phyloP scores from a whole-genome alignment of 148 eudicot species.

The Rhododendron henanense region DNA sequence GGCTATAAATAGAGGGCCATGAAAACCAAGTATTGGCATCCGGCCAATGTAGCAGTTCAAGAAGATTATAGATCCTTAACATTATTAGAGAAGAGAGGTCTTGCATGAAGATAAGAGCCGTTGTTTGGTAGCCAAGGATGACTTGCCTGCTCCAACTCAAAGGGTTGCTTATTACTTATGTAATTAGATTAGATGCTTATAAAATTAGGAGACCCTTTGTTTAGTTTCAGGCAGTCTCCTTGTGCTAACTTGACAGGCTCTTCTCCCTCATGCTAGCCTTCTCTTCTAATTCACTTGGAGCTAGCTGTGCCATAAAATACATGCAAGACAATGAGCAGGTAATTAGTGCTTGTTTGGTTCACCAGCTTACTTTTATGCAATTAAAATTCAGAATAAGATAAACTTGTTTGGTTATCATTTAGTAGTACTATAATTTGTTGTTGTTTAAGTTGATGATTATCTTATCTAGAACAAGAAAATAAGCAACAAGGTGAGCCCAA shows the following conservation, averaged over 20 bases:
- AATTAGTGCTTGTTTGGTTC: not conserved
- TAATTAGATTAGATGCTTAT: not conserved
- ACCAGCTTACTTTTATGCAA: not conserved
- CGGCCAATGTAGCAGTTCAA: not conserved
- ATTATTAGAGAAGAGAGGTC: not conserved
- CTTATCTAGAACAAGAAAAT: too few species aligned
- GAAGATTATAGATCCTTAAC: not conserved
- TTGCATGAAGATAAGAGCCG: not conserved
- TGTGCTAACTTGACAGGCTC: not conserved
- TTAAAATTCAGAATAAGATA: too few species aligned
- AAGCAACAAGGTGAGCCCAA: too few species aligned
- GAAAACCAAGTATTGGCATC: not conserved
- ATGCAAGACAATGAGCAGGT: not conserved
- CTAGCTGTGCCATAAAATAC: not conserved
- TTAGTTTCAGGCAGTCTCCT: not conserved
- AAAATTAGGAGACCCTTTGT: not conserved
- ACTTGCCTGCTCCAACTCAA: not conserved
- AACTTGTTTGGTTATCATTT: too few species aligned
- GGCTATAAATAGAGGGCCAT: conserved; percentile 1
- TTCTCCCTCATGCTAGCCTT: not conserved
- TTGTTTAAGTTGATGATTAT: too few species aligned
- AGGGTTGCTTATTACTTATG: not conserved
- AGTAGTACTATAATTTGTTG: too few species aligned
- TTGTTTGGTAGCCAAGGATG: not conserved
- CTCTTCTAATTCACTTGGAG: not conserved